Evolutionary conservation across 495 filamentous ascomycete genomes (phyloP).

Genomic region (Cercophora scortea): DNA sequence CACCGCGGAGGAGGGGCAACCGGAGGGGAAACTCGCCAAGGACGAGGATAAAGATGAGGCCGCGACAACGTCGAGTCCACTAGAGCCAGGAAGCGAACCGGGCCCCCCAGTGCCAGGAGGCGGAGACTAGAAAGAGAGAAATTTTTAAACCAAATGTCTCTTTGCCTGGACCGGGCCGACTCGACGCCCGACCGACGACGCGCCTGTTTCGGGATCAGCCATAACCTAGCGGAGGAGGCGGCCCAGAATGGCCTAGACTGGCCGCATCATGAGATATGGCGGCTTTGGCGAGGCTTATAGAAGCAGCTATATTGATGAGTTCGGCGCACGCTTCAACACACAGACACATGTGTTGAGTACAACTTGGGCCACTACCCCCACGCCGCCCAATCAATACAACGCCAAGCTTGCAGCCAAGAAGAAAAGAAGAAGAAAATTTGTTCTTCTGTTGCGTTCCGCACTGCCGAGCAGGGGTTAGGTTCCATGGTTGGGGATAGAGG

Average conservation of each 20-base stretch:
- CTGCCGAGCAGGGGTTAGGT: background rate
- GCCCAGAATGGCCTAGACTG: too few species aligned
- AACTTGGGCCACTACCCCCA: background rate
- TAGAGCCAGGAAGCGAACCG: background rate
- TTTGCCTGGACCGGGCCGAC: background rate
- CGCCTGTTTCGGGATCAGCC: background rate
- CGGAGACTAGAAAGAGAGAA: background rate
- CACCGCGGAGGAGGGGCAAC: conserved; percentile 18
- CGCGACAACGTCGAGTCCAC: background rate
- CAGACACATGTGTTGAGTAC: too few species aligned
- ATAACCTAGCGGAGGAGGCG: too few species aligned
- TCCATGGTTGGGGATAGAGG: background rate
- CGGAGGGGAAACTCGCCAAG: conserved; percentile 4
- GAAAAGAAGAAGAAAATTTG: background rate
- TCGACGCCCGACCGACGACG: background rate
- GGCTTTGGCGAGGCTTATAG: too few species aligned
- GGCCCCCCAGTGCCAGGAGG: background rate
- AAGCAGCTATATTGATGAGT: too few species aligned
- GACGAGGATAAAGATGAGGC: too few species aligned
- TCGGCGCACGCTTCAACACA: too few species aligned
- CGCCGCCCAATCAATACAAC: background rate
- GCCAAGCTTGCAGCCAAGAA: background rate
- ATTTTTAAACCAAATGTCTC: background rate
- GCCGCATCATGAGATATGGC: too few species aligned
- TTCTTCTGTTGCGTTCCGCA: background rate